Conservation (phyloP, 208 protist species). For the Tetramitus jugosus region DNA sequence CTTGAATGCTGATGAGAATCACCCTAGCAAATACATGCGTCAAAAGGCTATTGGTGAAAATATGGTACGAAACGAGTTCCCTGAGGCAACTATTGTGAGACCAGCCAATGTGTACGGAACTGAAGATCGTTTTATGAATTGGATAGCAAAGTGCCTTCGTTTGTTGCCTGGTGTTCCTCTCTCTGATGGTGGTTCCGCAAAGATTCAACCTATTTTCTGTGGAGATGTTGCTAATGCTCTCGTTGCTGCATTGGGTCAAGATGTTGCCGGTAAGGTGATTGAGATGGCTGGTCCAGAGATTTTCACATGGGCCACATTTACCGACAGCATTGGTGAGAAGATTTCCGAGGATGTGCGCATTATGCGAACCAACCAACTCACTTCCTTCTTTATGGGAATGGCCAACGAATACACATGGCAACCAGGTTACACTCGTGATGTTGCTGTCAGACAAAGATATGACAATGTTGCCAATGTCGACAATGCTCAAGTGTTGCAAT, state of each 20-base stretch:
- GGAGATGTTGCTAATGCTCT: background rate
- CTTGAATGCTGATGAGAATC: background rate
- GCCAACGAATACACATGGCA: background rate
- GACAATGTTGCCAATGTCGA: background rate
- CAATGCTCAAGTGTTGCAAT: background rate
- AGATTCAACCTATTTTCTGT: constrained; percentile 4
- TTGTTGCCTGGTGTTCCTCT: background rate
- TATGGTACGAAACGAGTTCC: background rate
- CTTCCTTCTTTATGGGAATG: background rate
- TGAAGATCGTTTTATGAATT: constrained; percentile 21
- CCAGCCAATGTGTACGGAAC: constrained; percentile 4
- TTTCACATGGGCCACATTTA: background rate
- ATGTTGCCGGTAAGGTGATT: background rate
- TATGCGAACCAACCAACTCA: background rate
- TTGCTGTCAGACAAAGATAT: background rate
- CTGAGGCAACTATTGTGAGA: background rate
- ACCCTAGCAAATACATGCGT: background rate
- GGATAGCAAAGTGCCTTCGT: background rate
- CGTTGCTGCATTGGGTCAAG: background rate
- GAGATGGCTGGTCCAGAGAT: background rate
- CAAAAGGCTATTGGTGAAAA: background rate
- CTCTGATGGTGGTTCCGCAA: background rate
- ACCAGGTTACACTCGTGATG: background rate
- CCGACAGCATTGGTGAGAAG: background rate
- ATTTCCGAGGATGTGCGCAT: background rate